phyloP scores from a whole-genome alignment of 2,329 filamentous ascomycete genomes.

The Fusarium neocosmosporiellum region DNA sequence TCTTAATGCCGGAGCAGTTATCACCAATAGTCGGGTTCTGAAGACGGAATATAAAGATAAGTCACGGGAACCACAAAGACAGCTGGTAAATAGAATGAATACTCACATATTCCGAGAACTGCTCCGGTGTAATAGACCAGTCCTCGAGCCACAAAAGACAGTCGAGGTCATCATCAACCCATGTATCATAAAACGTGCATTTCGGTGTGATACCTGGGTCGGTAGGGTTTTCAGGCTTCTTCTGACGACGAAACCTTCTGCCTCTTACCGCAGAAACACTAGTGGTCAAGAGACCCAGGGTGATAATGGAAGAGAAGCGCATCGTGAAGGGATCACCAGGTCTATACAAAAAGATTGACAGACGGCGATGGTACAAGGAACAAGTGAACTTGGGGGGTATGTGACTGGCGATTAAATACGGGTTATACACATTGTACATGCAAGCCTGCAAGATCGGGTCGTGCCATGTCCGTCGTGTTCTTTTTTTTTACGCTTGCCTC shows the following conservation, averaged over 20 bases:
- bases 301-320: not conserved
- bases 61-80: not conserved
- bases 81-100: not conserved
- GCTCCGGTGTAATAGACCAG: not conserved
- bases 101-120: constrained; percentile 4
- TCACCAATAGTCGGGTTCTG: constrained; percentile 13
- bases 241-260: not conserved
- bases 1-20: constrained; percentile 14
- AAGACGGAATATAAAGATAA: not conserved
- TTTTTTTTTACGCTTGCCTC: not conserved
- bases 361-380: not conserved
- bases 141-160: not conserved
- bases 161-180: not conserved
- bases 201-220: not conserved
- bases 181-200: not conserved
- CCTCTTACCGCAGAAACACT: not conserved
- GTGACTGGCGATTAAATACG: not conserved
- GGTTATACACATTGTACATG: not conserved
- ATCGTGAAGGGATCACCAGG: not conserved
- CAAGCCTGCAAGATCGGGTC: not conserved
- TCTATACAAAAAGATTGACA: not conserved
- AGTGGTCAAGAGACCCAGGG: not conserved
- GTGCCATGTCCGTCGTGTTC: not conserved
- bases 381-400: not conserved
- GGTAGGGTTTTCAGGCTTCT: not conserved